These are phyloP conservation scores for Picochlorum sp. DNA, from an alignment of 139 green algal genomes.

Conservation along the genomic window DNA sequence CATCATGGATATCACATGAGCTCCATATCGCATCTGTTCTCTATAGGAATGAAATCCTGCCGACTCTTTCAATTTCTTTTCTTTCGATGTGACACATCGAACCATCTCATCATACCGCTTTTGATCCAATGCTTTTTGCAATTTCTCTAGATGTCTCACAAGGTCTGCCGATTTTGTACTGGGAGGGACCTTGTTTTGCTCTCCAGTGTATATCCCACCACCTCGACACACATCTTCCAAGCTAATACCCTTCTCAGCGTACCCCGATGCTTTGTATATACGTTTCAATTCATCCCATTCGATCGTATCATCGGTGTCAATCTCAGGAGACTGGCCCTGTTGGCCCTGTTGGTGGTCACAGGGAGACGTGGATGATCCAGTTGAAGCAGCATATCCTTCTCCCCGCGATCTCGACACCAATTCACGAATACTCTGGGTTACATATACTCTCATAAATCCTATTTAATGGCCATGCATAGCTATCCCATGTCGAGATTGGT, in stretches of 20 bases:
- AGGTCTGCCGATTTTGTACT: slow-evolving; percentile 38
- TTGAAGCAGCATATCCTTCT: too few relatives aligned
- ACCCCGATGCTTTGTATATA: not conserved
- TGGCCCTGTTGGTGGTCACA: too few relatives aligned
- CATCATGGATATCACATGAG: slow-evolving; percentile 76
- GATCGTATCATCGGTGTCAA: not conserved
- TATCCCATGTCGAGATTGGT: too few relatives aligned
- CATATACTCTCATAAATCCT: too few relatives aligned
- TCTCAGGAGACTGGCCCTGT: too few relatives aligned
- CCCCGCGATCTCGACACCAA: too few relatives aligned
- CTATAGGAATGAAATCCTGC: slow-evolving; percentile 42
- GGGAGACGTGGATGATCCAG: too few relatives aligned
- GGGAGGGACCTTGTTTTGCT: not conserved
- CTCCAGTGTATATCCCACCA: not conserved
- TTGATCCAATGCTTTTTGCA: slow-evolving; percentile 43
- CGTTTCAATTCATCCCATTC: not conserved
- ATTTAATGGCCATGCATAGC: too few relatives aligned
- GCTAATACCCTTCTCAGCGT: not conserved
- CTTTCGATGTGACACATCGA: slow-evolving; percentile 31
- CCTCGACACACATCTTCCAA: not conserved
- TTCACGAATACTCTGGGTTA: too few relatives aligned
- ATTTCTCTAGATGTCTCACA: slow-evolving; percentile 34
- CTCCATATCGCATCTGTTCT: slow-evolving; percentile 60
- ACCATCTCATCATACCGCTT: slow-evolving; percentile 39
- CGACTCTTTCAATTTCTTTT: slow-evolving; percentile 20